Conservation (phyloP, 768 basidiomycete species). For the Russula vinacea region DNA sequence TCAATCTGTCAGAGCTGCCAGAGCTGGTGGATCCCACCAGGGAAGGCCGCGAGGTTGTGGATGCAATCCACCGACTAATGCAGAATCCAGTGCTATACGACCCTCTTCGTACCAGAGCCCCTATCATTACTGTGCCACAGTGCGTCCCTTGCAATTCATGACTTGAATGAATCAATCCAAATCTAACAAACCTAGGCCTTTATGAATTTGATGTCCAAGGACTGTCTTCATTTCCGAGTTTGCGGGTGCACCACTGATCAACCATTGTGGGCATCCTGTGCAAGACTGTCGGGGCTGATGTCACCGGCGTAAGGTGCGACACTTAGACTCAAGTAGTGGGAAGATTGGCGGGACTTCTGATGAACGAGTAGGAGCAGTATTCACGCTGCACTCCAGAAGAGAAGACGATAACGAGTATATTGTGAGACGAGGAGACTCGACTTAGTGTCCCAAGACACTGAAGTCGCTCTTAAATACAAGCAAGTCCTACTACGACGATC, state of each 20-base stretch:
- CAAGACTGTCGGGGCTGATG: slow-evolving; percentile 82
- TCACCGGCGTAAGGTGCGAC: no score
- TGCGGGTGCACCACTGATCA: slow-evolving; percentile 92
- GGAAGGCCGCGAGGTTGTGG: slow-evolving; percentile 33
- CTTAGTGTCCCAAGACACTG: no score
- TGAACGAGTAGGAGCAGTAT: no score
- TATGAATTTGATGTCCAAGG: slow-evolving; percentile 95
- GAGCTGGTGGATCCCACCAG: neutral
- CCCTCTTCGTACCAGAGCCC: slow-evolving; percentile 69
- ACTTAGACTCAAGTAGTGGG: no score
- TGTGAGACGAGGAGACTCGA: no score
- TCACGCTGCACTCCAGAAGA: no score
- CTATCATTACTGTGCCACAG: slow-evolving; percentile 97
- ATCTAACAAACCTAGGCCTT: slow-evolving; percentile 55
- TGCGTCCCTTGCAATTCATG: slow-evolving; percentile 33
- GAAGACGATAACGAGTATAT: no score
- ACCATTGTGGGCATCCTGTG: slow-evolving; percentile 79
- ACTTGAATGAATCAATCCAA: neutral
- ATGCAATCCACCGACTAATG: slow-evolving; percentile 67
- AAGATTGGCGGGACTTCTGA: no score
- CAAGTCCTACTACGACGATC: no score
- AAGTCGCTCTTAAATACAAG: no score
- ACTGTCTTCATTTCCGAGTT: slow-evolving; percentile 54
- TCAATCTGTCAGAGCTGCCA: neutral
- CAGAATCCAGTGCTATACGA: slow-evolving; percentile 74